phyloP scores from a whole-genome alignment of 768 basidiomycete species.

The Psilocybe cyanescens region DNA sequence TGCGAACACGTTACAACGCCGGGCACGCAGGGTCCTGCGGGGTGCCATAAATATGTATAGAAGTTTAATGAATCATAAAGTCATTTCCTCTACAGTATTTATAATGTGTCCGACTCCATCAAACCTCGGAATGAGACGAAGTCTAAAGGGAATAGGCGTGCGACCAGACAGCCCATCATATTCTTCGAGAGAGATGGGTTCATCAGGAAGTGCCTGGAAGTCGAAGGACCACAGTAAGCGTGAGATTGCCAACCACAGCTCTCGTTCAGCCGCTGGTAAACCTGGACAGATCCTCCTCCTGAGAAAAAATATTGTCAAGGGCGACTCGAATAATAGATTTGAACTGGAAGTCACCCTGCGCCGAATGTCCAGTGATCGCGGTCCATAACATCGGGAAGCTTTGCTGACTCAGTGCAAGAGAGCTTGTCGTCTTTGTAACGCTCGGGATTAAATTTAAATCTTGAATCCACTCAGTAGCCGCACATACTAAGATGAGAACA shows the following conservation, averaged over 20 bases:
- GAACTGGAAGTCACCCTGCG: constrained; percentile 37
- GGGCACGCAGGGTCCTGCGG: no score
- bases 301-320: not conserved
- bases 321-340: not conserved
- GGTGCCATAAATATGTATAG: no score
- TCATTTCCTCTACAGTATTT: not conserved
- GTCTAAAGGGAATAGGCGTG: constrained; percentile 29
- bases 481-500: not conserved
- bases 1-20: no score
- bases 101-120: not conserved
- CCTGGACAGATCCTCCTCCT: constrained; percentile 47
- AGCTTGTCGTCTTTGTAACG: constrained; percentile 41
- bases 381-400: constrained; percentile 39
- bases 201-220: constrained; percentile 40
- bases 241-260: constrained; percentile 48
- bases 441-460: constrained; percentile 36
- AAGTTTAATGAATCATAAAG: not conserved
- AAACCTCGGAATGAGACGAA: not conserved
- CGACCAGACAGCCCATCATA: constrained; percentile 53
- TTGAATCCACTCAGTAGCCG: not conserved
- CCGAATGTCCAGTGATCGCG: constrained; percentile 56
- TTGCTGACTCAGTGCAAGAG: constrained; percentile 42
- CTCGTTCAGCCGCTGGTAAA: constrained; percentile 46
- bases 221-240: constrained; percentile 51
- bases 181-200: constrained; percentile 49